Evolutionary conservation across 176 grass and related monocot genomes (phyloP).

Genomic region (Aegilops speltoides): DNA sequence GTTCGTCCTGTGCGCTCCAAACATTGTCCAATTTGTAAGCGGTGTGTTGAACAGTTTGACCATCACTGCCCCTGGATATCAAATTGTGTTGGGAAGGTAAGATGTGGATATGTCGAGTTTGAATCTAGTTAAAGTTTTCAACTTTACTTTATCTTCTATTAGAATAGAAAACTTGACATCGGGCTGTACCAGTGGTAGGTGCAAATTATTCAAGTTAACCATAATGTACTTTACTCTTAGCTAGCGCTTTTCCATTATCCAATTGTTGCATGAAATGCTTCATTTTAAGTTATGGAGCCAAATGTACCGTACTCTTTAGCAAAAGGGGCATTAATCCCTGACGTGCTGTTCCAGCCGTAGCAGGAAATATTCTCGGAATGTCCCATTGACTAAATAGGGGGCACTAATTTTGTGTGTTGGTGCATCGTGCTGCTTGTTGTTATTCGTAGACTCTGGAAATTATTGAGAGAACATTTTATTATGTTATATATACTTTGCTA

Average conservation of each 20-base stretch:
- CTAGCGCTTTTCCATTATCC: background rate
- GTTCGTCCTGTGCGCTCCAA: conserved; percentile 95
- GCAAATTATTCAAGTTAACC: background rate
- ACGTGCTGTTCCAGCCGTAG: background rate
- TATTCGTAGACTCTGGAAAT: background rate
- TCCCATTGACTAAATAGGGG: background rate
- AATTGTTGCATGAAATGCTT: background rate
- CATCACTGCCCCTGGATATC: conserved; percentile 99
- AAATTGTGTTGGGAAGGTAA: conserved; percentile 98
- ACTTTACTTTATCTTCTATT: background rate
- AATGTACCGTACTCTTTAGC: background rate
- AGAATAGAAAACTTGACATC: background rate
- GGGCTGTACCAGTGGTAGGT: background rate
- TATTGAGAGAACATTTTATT: background rate
- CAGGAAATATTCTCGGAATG: conserved; percentile 10
- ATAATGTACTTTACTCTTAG: conserved; percentile 6
- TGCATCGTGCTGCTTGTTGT: background rate
- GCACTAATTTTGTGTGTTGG: background rate
- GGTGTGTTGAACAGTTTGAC: conserved; percentile 93
- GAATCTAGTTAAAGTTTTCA: background rate
- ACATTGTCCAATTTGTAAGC: conserved; percentile 90
- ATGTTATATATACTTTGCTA: conserved; percentile 15
- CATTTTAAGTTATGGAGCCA: background rate
- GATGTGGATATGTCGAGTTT: conserved; percentile 3
- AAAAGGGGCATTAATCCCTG: background rate